Conservation (phyloP, 805 yeast species). For the Schwanniomyces occidentalis region DNA sequence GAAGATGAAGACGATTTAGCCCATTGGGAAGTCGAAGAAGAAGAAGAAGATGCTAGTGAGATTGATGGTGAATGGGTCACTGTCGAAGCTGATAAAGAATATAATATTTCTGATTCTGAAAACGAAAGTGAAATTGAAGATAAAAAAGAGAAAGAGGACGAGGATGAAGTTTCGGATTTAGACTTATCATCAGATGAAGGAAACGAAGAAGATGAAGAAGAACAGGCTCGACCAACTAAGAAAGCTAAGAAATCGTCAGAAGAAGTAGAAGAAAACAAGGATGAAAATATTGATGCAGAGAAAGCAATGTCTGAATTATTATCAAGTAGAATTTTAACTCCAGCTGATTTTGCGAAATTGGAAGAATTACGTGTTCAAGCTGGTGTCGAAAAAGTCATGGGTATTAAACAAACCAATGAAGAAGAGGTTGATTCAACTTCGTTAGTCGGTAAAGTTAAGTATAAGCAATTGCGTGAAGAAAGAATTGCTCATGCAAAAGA, state of each 20-base stretch:
- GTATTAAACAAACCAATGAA: conserved; percentile 61
- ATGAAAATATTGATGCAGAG: conserved; percentile 18
- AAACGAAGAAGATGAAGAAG: conserved; percentile 25
- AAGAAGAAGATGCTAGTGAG: conserved; percentile 50
- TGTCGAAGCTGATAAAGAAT: conserved; percentile 79
- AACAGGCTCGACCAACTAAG: conserved; percentile 20
- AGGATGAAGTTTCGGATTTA: conserved; percentile 45
- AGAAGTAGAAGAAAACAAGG: conserved; percentile 11
- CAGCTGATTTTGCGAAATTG: conserved; percentile 96
- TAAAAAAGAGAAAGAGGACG: conserved; percentile 31
- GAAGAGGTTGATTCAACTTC: conserved; percentile 80
- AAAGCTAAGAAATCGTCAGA: conserved; percentile 25
- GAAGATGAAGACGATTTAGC: conserved; percentile 56
- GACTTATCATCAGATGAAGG: conserved; percentile 41
- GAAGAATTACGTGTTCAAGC: conserved; percentile 85
- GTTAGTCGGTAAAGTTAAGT: conserved; percentile 75
- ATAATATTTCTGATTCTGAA: conserved; percentile 52
- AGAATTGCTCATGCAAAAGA: conserved; percentile 83
- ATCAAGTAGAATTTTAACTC: conserved; percentile 82
- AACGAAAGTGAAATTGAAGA: conserved; percentile 41
- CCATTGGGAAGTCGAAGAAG: conserved; percentile 63
- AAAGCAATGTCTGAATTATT: conserved; percentile 53
- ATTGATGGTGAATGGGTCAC: conserved; percentile 92
- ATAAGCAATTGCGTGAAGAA: conserved; percentile 87
- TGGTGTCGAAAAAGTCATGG: conserved; percentile 79